Evolutionary conservation across 2,329 filamentous ascomycete species (phyloP).

Genomic region (Trichoderma breve): DNA sequence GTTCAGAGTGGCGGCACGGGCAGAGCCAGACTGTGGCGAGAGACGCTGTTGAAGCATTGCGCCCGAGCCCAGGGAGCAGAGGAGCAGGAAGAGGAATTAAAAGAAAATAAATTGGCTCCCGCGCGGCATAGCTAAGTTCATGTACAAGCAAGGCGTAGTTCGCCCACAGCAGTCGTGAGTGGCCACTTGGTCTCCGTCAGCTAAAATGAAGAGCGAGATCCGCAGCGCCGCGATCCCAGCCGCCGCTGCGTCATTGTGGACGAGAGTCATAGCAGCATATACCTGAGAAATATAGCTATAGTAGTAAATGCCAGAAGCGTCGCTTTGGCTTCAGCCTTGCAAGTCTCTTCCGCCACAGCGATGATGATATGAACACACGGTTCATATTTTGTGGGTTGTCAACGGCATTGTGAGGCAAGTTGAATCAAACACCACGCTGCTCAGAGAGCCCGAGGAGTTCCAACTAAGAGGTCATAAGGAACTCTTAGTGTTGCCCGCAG

Average conservation of each 20-base stretch:
- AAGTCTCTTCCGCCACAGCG: neutral
- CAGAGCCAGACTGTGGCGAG: neutral
- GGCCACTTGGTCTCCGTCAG: conserved; percentile 10
- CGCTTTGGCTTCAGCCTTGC: neutral
- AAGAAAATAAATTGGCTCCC: neutral
- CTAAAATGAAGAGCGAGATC: conserved; percentile 6
- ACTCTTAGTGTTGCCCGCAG: neutral
- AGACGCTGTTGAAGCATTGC: conserved; percentile 1
- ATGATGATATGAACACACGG: neutral
- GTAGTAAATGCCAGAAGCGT: neutral
- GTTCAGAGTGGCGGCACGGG: conserved; percentile 5
- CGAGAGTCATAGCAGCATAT: neutral
- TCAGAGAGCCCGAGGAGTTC: neutral
- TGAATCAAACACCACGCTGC: neutral
- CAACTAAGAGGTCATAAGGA: neutral
- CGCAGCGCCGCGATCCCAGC: neutral
- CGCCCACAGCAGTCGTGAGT: neutral
- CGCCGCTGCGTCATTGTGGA: conserved; percentile 8
- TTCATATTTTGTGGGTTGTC: neutral
- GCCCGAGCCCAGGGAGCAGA: neutral
- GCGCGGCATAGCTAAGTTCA: neutral
- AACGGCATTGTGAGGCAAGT: neutral
- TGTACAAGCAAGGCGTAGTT: neutral
- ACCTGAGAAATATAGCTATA: neutral
- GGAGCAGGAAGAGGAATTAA: neutral